Base-by-base conservation (phyloP, 352 stramenopile species). In the Phytophthora boehmeriae region DNA sequence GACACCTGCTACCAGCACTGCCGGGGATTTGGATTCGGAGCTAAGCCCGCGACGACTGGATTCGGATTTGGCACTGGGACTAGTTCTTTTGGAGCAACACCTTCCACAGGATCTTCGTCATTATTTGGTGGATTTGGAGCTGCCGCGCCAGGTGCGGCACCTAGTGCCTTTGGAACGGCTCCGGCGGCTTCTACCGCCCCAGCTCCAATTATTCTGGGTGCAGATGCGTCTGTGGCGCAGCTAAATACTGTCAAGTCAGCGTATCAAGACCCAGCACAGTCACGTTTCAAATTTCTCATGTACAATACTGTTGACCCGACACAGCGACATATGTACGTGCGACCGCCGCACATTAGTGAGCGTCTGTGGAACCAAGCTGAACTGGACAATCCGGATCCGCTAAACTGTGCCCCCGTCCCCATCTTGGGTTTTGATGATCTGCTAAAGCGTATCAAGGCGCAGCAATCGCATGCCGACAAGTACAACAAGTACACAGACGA, bases 241-340 rank as follows among this genome's bases (percentile, higher is more conserved):
- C 63, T 96, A 9, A 92, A 93, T 51, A 80, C 82, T 35, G 70
- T 96, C 54, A 92, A 93, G 59, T 84, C 87, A 47, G 86, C 86
- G 28, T 96, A 96, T 54, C 69, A 92, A 50, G 88, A 96, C 55
- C 84, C 82, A 1, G 73, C 74, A 43, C 88, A 95, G 70, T 96
- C 88, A 22, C 83, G 88, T 1, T 96, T 96, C 75, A 96, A 96
- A 61, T 93, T 94, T 50, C 69, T 96, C 28, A 87, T 96, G 74
- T 96, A 96, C 76, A 96, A 96, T 64, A 86, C 83, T 16, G 86
- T 96, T 3, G 88, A 96, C 52, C 86, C 88, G 22, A 88, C 81
- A 32, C 84, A 93, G 56, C 73, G 86, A 4, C 86, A 93, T 39
- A 49, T 96, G 56, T 96, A 96, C 57, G 73, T 73, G 20, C 82